Evolutionary conservation across 768 basidiomycete genomes (phyloP).

Genomic region (Agrocybe pediades): DNA sequence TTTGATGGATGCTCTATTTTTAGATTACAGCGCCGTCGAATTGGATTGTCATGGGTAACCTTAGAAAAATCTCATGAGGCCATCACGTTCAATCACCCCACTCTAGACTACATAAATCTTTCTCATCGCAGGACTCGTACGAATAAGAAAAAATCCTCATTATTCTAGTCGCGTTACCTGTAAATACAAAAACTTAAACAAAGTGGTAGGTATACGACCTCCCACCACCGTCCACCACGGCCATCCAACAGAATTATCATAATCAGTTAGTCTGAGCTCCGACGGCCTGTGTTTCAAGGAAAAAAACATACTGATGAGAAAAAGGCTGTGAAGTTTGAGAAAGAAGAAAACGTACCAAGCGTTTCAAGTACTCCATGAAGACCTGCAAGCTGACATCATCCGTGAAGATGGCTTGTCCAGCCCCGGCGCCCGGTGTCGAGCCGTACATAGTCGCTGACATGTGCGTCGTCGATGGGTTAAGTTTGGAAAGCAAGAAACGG

Average conservation of each 20-base stretch:
- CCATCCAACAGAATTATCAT: no score
- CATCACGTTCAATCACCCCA: no score
- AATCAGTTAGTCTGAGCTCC: constrained; percentile 8
- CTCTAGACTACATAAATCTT: no score
- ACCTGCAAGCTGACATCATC: constrained; percentile 98
- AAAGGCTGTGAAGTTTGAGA: neutral
- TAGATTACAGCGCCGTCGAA: no score
- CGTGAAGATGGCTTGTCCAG: constrained; percentile 94
- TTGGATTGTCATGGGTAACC: no score
- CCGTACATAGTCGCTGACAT: constrained; percentile 95
- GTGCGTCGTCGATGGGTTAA: constrained; percentile 98
- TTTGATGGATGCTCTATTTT: no score
- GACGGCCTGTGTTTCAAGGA: constrained; percentile 5
- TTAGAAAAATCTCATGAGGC: no score
- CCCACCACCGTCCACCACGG: neutral
- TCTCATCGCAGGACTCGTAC: no score
- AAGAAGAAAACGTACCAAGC: constrained; percentile 57
- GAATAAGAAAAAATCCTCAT: neutral
- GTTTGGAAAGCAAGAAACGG: constrained; percentile 91
- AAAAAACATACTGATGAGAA: neutral
- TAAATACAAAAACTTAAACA: neutral
- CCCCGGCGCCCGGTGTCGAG: constrained; percentile 58
- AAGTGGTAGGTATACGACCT: neutral
- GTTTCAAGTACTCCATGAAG: constrained; percentile 91
- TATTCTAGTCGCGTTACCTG: neutral